These are phyloP conservation scores for Exophiala oligosperma DNA, from an alignment of 2,329 filamentous ascomycete species.

Conservation along the genomic window DNA sequence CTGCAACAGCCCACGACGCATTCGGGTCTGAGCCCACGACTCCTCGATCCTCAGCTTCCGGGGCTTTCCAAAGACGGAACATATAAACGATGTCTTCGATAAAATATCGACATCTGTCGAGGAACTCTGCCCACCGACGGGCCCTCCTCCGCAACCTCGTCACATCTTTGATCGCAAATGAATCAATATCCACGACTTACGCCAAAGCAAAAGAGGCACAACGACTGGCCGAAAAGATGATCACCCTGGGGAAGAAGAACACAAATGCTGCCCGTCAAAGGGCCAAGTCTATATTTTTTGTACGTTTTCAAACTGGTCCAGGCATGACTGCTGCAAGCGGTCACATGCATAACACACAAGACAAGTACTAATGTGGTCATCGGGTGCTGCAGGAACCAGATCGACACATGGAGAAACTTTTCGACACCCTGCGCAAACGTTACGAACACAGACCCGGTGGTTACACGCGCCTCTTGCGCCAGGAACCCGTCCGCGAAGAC, in stretches of 20 bases:
- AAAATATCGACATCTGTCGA: constrained; percentile 87
- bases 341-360: neutral
- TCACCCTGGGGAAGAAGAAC: constrained; percentile 90
- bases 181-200: constrained; percentile 93
- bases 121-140: constrained; percentile 82
- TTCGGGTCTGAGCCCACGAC: neutral
- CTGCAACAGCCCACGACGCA: neutral
- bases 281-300: constrained; percentile 82
- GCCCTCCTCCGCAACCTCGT: constrained; percentile 94
- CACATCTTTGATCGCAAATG: constrained; percentile 88
- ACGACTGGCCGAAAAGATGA: constrained; percentile 86
- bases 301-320: constrained; percentile 49
- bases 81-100: constrained; percentile 44
- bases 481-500: constrained; percentile 84
- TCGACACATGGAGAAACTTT: constrained; percentile 72
- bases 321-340: neutral
- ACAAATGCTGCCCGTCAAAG: constrained; percentile 75
- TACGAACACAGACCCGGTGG: constrained; percentile 80
- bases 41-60: neutral
- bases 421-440: constrained; percentile 75
- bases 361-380: neutral
- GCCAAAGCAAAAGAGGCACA: constrained; percentile 97
- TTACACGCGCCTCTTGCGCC: constrained; percentile 91
- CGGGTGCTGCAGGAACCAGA: constrained; percentile 39
- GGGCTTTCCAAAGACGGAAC: neutral